Evolutionary conservation across 768 basidiomycete genomes (phyloP).

Genomic region (Amyloporia xantha): DNA sequence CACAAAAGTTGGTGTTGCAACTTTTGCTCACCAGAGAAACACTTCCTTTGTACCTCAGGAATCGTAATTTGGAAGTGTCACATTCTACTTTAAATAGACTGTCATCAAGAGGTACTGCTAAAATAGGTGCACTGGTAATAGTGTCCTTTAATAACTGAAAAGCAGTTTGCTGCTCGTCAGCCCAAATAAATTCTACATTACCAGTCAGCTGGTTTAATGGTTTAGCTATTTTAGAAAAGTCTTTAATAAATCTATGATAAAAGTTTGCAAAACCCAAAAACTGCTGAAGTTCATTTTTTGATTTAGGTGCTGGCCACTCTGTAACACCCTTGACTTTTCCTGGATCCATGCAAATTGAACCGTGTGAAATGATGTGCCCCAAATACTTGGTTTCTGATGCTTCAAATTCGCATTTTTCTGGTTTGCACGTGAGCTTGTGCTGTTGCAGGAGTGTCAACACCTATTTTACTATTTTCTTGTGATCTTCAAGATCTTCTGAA

Average conservation of each 20-base stretch:
- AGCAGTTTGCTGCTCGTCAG: conserved; percentile 9
- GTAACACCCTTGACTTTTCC: conserved; percentile 31
- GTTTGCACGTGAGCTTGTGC: conserved; percentile 23
- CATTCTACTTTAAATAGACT: conserved; percentile 11
- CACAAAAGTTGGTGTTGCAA: no score
- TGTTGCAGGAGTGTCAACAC: conserved; percentile 23
- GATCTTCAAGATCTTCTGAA: conserved; percentile 14
- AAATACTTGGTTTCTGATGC: conserved; percentile 32
- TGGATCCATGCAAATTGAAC: conserved; percentile 32
- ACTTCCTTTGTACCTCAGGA: no score
- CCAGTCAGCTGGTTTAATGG: conserved; percentile 17
- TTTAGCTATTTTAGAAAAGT: conserved; percentile 24
- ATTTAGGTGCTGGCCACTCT: conserved; percentile 23
- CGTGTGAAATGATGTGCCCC: conserved; percentile 30
- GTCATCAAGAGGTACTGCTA: conserved; percentile 13
- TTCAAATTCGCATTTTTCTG: conserved; percentile 32
- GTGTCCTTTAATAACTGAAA: conserved; percentile 25
- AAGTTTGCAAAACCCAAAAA: conserved; percentile 28
- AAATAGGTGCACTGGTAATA: conserved; percentile 16
- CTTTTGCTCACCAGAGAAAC: no score
- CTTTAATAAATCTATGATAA: conserved; percentile 26
- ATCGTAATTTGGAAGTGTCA: conserved; percentile 18
- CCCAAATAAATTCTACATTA: conserved; percentile 10
- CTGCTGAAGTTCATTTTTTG: conserved; percentile 22
- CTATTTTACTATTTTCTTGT: conserved; percentile 10